Conservation (phyloP, 2,329 filamentous ascomycete genomes). For the Plectosphaerella cucumerina region DNA sequence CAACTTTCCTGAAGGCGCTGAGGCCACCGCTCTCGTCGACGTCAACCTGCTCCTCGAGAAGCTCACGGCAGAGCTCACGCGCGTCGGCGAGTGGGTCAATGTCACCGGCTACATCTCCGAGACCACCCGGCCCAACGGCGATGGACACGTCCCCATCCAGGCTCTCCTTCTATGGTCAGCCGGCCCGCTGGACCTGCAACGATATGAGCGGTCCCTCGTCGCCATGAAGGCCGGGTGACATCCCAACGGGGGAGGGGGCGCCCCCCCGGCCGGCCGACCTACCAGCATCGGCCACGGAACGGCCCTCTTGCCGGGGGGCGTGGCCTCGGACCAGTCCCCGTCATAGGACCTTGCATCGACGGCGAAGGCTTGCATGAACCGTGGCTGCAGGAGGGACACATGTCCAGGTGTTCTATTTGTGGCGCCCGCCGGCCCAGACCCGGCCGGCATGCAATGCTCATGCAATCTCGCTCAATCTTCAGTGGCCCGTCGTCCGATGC, state of each 20-base stretch:
- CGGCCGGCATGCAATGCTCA: neutral
- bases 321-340: too few relatives aligned
- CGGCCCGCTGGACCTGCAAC: constrained; percentile 63
- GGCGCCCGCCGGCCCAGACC: too few relatives aligned
- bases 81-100: constrained; percentile 83
- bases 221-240: neutral
- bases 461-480: neutral
- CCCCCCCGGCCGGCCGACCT: too few relatives aligned
- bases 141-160: constrained; percentile 48
- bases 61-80: constrained; percentile 58
- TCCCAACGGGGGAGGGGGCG: too few relatives aligned
- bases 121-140: neutral
- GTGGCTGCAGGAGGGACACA: too few relatives aligned
- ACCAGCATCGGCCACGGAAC: too few relatives aligned
- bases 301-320: too few relatives aligned
- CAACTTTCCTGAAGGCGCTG: constrained; percentile 46
- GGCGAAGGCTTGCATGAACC: too few relatives aligned
- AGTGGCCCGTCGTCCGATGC: neutral
- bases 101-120: constrained; percentile 72
- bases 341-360: too few relatives aligned
- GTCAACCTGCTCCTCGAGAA: constrained; percentile 66
- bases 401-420: too few relatives aligned
- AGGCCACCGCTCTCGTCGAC: constrained; percentile 58
- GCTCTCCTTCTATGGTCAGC: constrained; percentile 76
- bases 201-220: constrained; percentile 10